Evolutionary conservation across 371 early-diverging fungal genomes (phyloP).

Genomic region (Syncephalis plumigaleata): DNA sequence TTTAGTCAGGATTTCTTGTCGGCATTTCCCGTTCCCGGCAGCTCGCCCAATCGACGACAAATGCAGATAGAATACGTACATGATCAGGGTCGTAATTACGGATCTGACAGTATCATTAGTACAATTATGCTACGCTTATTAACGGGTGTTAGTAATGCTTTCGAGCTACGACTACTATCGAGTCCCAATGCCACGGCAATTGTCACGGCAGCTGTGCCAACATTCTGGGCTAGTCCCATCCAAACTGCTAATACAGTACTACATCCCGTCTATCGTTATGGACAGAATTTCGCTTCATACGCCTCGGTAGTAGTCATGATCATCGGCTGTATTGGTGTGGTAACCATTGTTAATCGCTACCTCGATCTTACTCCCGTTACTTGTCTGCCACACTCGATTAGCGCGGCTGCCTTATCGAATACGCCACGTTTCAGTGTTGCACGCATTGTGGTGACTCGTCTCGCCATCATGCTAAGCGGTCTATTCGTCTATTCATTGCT

Average conservation of each 20-base stretch:
- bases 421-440: conserved; percentile 13
- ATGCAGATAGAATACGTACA: conserved; percentile 13
- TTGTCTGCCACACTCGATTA: conserved; percentile 1
- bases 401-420: not conserved
- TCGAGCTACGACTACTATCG: conserved; percentile 9
- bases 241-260: conserved; percentile 9
- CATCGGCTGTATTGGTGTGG: conserved; percentile 14
- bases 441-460: conserved; percentile 12
- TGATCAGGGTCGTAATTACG: conserved; percentile 16
- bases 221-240: conserved; percentile 11
- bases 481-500: conserved; percentile 10
- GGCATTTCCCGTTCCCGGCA: conserved; percentile 7
- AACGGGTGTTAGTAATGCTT: conserved; percentile 5
- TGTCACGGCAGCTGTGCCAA: conserved; percentile 10
- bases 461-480: conserved; percentile 9
- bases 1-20: conserved; percentile 18
- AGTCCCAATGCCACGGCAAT: conserved; percentile 13
- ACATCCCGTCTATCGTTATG: conserved; percentile 14
- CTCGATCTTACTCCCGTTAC: not conserved
- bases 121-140: conserved; percentile 10
- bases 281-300: conserved; percentile 15
- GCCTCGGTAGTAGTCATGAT: conserved; percentile 12
- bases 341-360: conserved; percentile 13
- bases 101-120: conserved; percentile 12
- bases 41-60: conserved; percentile 4